Percentiles rank a stretch among this genome's conserved stretches.
phyloP scores from a whole-genome alignment of 139 green algal species.

The Trebouxia sp. region DNA sequence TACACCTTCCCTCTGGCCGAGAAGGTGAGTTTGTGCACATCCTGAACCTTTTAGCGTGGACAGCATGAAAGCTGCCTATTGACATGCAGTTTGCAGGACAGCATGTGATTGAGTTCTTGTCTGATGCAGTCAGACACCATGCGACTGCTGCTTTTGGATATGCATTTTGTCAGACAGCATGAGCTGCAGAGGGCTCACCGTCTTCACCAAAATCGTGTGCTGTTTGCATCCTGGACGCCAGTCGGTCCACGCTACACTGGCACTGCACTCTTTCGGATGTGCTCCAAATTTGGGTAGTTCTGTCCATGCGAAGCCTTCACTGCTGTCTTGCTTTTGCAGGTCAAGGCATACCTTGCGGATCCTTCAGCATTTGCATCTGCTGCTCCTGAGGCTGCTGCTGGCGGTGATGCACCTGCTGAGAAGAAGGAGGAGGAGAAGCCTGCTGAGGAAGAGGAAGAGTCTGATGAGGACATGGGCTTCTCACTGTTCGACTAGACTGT shows the following conservation, averaged over 20 bases:
- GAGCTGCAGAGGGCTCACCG: too few relatives aligned
- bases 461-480: constrained; percentile 76
- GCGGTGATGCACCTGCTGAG: constrained; percentile 45
- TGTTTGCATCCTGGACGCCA: too few relatives aligned
- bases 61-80: background rate
- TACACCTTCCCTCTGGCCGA: constrained; percentile 94
- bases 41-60: background rate
- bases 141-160: too few relatives aligned
- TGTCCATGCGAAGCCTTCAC: background rate
- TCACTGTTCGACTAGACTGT: constrained; percentile 68
- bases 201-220: too few relatives aligned
- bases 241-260: too few relatives aligned
- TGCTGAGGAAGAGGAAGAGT: constrained; percentile 77
- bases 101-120: background rate
- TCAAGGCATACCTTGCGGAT: constrained; percentile 93
- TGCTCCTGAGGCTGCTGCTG: constrained; percentile 46
- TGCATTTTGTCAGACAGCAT: too few relatives aligned
- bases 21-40: constrained; percentile 60
- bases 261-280: too few relatives aligned
- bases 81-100: background rate
- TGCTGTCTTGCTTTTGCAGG: constrained; percentile 42
- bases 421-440: constrained; percentile 61
- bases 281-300: background rate
- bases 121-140: too few relatives aligned
- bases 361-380: constrained; percentile 75